Evolutionary conservation across 2,329 filamentous ascomycete genomes (phyloP), one percentile per base, ranked within the genome.

Genomic region (Fusarium dimerum): DNA sequence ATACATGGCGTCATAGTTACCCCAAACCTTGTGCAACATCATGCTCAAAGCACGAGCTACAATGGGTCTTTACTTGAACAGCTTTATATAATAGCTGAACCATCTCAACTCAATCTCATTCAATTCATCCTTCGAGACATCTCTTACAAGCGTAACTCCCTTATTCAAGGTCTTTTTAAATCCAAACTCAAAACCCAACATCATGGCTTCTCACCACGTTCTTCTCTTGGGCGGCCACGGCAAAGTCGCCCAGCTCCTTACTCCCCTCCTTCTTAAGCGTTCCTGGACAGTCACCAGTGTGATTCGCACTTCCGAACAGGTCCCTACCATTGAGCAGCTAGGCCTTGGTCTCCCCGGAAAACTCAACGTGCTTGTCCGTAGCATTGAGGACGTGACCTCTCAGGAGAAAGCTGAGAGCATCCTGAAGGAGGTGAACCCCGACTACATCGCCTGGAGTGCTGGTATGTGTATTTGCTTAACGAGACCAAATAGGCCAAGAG

Each of bases 201-300:
- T n/a, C 39, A 72, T 73, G 70, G 44, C 66, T 43, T 62, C 71
- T 40, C 68, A 68, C 40, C 77, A 83, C 66, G 83, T 92, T 53
- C 84, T 92, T 55, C 73, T 94, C 60, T 82, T 94, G 57, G 90
- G 90, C 65, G 90, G 90, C 64, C 89, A 92, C 75, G 90, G 90
- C 74, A 90, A 92, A 69, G 73, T 94, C 54, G 83, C 89, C 60
- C 83, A 89, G 52, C 74, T 87, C 41, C 80, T 94, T 39, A 94
- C 90, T 9, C 88, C 88, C 2, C 79, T 92, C 53, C 84, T 95
- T 8, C 83, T 94, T 40, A 78, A 84, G 46, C 84, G 86, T 59
- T 83, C 83, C 34, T 93, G 89, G 87, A 83, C 83, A 59, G 87
- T 95, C 48, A 92, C 88, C 54, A 90, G 86, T 68, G 76, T 94